Conservation (phyloP, 1,139 yeast genomes). For the Yamadazyma triangularis region DNA sequence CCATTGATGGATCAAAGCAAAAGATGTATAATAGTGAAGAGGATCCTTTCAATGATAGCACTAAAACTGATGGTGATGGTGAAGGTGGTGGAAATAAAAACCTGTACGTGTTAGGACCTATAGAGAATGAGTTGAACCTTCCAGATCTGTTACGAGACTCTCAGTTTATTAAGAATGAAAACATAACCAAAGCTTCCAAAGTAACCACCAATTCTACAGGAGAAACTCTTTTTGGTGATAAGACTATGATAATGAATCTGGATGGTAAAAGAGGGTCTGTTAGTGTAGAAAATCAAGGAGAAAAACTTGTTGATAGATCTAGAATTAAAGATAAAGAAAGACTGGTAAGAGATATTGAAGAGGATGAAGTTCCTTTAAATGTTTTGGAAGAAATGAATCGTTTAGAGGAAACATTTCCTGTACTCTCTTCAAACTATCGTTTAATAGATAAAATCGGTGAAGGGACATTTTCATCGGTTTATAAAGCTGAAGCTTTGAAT, state of each 20-base stretch:
- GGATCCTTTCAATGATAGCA: conserved; percentile 28
- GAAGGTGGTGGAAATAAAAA: background rate
- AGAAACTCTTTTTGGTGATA: background rate
- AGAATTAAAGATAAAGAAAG: conserved; percentile 10
- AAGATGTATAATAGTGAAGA: conserved; percentile 16
- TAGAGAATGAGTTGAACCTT: background rate
- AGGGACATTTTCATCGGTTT: conserved; percentile 90
- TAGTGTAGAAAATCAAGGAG: conserved; percentile 11
- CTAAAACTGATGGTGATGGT: background rate
- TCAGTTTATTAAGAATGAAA: background rate
- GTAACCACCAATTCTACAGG: background rate
- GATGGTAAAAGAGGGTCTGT: background rate
- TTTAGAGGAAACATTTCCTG: conserved; percentile 61
- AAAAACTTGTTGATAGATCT: conserved; percentile 3
- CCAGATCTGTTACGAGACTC: background rate
- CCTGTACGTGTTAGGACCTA: background rate
- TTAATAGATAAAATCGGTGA: conserved; percentile 88
- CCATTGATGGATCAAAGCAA: conserved; percentile 9
- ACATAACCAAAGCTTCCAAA: background rate
- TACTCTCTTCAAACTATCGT: conserved; percentile 54
- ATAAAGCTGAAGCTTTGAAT: conserved; percentile 73
- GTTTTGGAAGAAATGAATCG: conserved; percentile 64
- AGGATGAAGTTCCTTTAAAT: conserved; percentile 45
- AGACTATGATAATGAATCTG: background rate
- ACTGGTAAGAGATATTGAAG: conserved; percentile 20